These are phyloP conservation scores for Withania somnifera DNA, from an alignment of 305 asterid genomes.

Conservation along the genomic window DNA sequence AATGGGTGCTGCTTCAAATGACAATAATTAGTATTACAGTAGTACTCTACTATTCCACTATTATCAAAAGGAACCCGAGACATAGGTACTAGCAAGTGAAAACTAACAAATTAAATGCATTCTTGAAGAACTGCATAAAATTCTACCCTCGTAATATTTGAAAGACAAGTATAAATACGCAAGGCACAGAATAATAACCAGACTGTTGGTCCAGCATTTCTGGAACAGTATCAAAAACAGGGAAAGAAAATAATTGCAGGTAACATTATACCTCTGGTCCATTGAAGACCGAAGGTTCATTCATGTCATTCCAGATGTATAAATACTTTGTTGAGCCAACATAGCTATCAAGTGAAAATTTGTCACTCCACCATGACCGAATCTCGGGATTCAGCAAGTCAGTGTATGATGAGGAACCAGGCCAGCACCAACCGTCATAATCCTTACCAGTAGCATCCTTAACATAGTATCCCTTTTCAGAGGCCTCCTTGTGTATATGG, in stretches of 20 bases:
- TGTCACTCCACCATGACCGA: slow-evolving; percentile 94
- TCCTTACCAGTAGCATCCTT: slow-evolving; percentile 79
- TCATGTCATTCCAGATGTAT: slow-evolving; percentile 97
- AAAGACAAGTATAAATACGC: background rate
- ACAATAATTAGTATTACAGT: background rate
- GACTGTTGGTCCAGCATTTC: background rate
- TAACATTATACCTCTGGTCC: slow-evolving; percentile 78
- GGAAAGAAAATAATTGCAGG: background rate
- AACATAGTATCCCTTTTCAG: slow-evolving; percentile 75
- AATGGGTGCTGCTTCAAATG: background rate
- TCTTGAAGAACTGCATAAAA: background rate
- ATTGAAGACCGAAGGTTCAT: slow-evolving; percentile 94
- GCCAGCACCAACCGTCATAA: slow-evolving; percentile 98
- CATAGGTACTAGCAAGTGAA: background rate
- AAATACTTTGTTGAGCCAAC: slow-evolving; percentile 78
- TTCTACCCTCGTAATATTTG: background rate
- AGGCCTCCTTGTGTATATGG: slow-evolving; percentile 82
- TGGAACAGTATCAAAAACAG: slow-evolving; percentile 6
- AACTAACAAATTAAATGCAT: background rate
- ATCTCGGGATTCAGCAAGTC: slow-evolving; percentile 84
- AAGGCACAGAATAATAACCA: background rate
- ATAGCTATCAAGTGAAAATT: slow-evolving; percentile 60
- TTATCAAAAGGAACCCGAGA: background rate
- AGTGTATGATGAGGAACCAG: slow-evolving; percentile 87
- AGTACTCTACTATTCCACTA: background rate